A percentile compares a stretch with the other conserved stretches of the same genome.
Evolutionary conservation across 176 grass and related monocot species (phyloP).

Genomic region (Triticum timopheevii): DNA sequence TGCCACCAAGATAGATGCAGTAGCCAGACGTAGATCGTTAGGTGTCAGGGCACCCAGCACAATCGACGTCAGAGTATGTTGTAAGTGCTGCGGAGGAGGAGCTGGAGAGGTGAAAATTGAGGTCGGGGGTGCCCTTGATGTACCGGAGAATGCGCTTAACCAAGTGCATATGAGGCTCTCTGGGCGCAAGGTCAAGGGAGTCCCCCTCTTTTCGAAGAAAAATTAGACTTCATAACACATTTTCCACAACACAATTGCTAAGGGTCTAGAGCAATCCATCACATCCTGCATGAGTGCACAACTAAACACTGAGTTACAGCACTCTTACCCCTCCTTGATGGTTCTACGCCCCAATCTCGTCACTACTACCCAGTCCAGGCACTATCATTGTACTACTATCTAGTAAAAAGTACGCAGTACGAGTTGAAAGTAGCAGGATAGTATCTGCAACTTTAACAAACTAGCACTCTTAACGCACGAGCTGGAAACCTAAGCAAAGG

Average conservation of each 20-base stretch:
- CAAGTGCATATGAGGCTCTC: too few species aligned
- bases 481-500: slow-evolving; percentile 22
- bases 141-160: too few species aligned
- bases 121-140: too few species aligned
- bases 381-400: slow-evolving; percentile 4
- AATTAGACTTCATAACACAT: neutral
- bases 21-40: too few species aligned
- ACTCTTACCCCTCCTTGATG: neutral
- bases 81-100: too few species aligned
- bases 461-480: neutral
- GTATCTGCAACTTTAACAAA: neutral
- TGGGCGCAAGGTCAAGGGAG: neutral
- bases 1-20: too few species aligned
- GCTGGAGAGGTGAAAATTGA: too few species aligned
- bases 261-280: neutral
- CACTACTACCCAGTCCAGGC: neutral
- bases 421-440: neutral
- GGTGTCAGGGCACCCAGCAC: too few species aligned
- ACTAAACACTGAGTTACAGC: neutral
- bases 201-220: neutral
- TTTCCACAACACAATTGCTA: neutral
- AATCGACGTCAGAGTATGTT: too few species aligned
- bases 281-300: neutral
- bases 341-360: neutral
- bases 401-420: neutral